phyloP scores from a whole-genome alignment of 73 alveolate species.

The Symbiodinium pilosum region DNA sequence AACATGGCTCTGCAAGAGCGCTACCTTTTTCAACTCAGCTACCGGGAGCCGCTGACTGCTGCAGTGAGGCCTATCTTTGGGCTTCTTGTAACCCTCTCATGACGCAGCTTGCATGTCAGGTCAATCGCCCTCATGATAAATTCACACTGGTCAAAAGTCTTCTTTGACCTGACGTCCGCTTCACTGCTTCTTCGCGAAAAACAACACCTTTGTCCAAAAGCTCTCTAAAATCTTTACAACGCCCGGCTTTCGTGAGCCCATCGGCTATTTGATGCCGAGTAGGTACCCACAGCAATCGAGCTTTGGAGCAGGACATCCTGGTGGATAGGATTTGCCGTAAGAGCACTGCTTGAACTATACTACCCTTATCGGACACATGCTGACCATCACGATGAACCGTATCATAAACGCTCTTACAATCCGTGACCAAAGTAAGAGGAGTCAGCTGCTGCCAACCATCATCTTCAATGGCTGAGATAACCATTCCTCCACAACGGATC shows the following conservation, averaged over 20 bases:
- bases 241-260: background rate
- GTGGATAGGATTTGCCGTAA: background rate
- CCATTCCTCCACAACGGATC: background rate
- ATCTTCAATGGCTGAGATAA: background rate
- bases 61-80: too few relatives aligned
- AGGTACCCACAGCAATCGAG: background rate
- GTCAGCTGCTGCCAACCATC: background rate
- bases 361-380: background rate
- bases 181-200: background rate
- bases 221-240: background rate
- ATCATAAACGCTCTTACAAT: slow-evolving; percentile 8
- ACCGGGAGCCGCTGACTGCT: slow-evolving; percentile 13
- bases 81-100: too few relatives aligned
- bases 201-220: background rate
- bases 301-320: background rate
- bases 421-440: background rate
- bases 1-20: background rate
- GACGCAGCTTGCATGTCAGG: too few relatives aligned
- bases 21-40: background rate
- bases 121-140: too few relatives aligned
- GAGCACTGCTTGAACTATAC: background rate
- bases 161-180: background rate
- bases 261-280: slow-evolving; percentile 1
- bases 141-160: background rate
- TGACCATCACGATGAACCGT: background rate